A percentile compares a stretch with the other conserved stretches of the same genome.
phyloP scores from a whole-genome alignment of 83 land plant species.

The Diphasiastrum complanatum region DNA sequence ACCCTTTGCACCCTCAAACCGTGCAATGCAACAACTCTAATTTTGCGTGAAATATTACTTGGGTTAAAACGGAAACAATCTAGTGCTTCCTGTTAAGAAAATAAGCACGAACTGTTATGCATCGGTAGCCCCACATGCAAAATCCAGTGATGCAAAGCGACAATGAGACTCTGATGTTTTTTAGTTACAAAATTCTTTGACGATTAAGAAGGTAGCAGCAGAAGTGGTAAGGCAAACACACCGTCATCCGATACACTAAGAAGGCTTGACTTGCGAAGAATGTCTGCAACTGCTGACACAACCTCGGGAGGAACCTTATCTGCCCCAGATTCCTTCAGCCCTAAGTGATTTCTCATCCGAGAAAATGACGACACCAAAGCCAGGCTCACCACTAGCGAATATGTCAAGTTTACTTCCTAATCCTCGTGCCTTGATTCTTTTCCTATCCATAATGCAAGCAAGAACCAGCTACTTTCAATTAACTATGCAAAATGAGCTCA shows the following conservation, averaged over 20 bases:
- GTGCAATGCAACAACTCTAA: too few relatives aligned
- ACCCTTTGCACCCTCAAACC: too few relatives aligned
- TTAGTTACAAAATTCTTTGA: background rate
- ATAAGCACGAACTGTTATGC: too few relatives aligned
- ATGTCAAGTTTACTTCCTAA: conserved; percentile 19
- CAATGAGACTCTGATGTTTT: background rate
- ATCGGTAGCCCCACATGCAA: too few relatives aligned
- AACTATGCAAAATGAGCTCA: conserved; percentile 20
- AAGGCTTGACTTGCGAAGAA: conserved; percentile 52
- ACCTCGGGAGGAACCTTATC: conserved; percentile 55
- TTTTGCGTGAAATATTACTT: too few relatives aligned
- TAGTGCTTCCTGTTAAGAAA: too few relatives aligned
- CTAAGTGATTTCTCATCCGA: conserved; percentile 68
- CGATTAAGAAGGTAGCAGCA: background rate
- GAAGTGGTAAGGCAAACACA: conserved; percentile 11
- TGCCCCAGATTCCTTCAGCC: conserved; percentile 51
- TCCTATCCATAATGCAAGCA: background rate
- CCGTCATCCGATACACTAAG: conserved; percentile 88
- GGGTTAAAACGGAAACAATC: too few relatives aligned
- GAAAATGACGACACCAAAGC: conserved; percentile 75
- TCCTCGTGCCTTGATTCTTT: too few relatives aligned
- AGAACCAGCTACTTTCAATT: background rate
- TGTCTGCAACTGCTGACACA: conserved; percentile 69
- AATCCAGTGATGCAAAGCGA: too few relatives aligned
- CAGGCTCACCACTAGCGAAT: conserved; percentile 62